Conservation (phyloP, 2,329 filamentous ascomycete genomes). For the Fusarium secorum region DNA sequence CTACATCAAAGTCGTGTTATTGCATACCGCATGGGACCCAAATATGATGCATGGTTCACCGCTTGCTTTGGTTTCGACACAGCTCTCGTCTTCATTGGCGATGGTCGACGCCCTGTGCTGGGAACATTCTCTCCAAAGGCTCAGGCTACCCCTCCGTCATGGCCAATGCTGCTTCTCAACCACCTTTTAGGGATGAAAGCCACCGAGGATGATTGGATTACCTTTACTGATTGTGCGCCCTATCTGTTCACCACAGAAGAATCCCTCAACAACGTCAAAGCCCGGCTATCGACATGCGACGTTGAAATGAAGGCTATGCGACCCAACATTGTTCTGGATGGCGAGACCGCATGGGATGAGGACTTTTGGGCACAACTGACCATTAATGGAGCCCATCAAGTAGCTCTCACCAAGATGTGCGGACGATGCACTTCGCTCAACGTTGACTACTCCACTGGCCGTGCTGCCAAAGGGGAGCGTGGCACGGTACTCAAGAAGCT, state of each 20-base stretch:
- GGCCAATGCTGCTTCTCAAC: slow-evolving; percentile 47
- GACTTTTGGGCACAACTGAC: slow-evolving; percentile 74
- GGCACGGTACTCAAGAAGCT: slow-evolving; percentile 74
- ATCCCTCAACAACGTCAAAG: slow-evolving; percentile 73
- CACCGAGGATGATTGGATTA: slow-evolving; percentile 58
- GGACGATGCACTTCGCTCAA: slow-evolving; percentile 73
- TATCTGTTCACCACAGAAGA: slow-evolving; percentile 75
- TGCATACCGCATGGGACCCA: slow-evolving; percentile 69
- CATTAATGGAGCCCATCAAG: slow-evolving; percentile 49
- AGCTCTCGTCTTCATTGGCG: slow-evolving; percentile 70
- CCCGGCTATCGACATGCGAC: slow-evolving; percentile 58
- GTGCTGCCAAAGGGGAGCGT: slow-evolving; percentile 61
- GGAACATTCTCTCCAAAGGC: slow-evolving; percentile 60
- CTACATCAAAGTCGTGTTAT: slow-evolving; percentile 66
- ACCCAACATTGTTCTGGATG: slow-evolving; percentile 75
- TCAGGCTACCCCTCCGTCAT: slow-evolving; percentile 39
- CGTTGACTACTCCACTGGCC: slow-evolving; percentile 74
- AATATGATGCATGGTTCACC: slow-evolving; percentile 72
- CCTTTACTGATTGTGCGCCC: slow-evolving; percentile 78
- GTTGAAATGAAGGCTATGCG: slow-evolving; percentile 75
- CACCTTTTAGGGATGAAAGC: slow-evolving; percentile 40
- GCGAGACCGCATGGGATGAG: slow-evolving; percentile 69
- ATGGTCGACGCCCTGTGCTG: slow-evolving; percentile 65
- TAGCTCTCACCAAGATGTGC: slow-evolving; percentile 74
- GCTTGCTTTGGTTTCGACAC: slow-evolving; percentile 69